phyloP scores from a whole-genome alignment of 495 filamentous ascomycete species.

The Xylaria sp. region DNA sequence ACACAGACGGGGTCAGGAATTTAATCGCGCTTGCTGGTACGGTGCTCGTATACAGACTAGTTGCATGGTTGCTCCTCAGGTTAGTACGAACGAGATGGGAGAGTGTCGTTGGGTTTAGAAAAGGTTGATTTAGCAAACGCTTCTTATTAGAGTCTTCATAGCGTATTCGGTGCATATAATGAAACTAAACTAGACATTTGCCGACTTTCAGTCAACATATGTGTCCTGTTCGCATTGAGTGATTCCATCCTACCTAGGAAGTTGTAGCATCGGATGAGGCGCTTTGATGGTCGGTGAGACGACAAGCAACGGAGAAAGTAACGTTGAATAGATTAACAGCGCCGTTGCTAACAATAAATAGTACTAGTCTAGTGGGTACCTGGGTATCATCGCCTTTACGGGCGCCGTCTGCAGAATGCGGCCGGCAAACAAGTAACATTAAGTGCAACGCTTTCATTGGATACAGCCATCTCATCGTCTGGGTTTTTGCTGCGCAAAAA shows the following conservation, averaged over 20 bases:
- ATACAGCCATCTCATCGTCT: background rate
- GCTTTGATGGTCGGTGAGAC: too few species aligned
- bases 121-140: background rate
- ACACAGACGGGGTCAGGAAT: constrained; percentile 62
- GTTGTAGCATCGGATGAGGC: too few species aligned
- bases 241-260: background rate
- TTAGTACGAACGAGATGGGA: constrained; percentile 49
- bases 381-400: background rate
- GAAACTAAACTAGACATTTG: background rate
- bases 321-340: too few species aligned
- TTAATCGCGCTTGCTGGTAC: constrained; percentile 65
- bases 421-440: background rate
- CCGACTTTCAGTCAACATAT: background rate
- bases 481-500: background rate
- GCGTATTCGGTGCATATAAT: background rate
- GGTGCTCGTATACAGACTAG: constrained; percentile 66
- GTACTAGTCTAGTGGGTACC: background rate
- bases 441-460: background rate
- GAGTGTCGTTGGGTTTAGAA: constrained; percentile 28
- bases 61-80: constrained; percentile 69
- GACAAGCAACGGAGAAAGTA: too few species aligned
- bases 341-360: too few species aligned
- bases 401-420: background rate
- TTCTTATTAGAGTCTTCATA: background rate
- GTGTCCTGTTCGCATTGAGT: background rate